A percentile compares a stretch with the other conserved stretches of the same genome.
These are phyloP conservation scores for Oldenlandia corymbosa DNA, from an alignment of 257 asterid species.

Conservation along the genomic window DNA sequence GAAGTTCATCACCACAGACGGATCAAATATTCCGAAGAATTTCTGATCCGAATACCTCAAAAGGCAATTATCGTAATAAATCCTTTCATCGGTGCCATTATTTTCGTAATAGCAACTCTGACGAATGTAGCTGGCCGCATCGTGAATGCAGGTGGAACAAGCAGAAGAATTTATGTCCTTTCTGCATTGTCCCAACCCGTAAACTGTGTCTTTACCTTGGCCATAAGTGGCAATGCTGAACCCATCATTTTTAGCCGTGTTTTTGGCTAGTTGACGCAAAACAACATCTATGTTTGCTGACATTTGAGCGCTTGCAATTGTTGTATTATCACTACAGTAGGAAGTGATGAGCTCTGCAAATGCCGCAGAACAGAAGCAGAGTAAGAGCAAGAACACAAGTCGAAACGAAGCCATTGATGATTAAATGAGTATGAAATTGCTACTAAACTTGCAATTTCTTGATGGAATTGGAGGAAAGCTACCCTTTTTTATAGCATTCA, in stretches of 20 bases:
- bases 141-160: too few relatives aligned
- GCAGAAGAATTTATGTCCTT: slow-evolving; percentile 46
- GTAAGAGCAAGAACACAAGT: slow-evolving; percentile 21
- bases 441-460: too few relatives aligned
- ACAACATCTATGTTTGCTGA: slow-evolving; percentile 35
- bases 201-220: slow-evolving; percentile 21
- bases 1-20: too few relatives aligned
- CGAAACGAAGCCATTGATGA: slow-evolving; percentile 24
- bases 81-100: too few relatives aligned
- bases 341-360: slow-evolving; percentile 34
- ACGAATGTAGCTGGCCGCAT: too few relatives aligned
- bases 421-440: too few relatives aligned
- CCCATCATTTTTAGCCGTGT: slow-evolving; percentile 31
- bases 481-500: not conserved
- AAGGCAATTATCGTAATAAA: too few relatives aligned
- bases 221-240: slow-evolving; percentile 48
- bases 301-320: slow-evolving; percentile 21
- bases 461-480: too few relatives aligned
- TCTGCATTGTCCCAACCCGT: slow-evolving; percentile 80
- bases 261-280: slow-evolving; percentile 33
- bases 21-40: too few relatives aligned
- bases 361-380: slow-evolving; percentile 27
- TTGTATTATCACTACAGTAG: slow-evolving; percentile 31
- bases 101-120: too few relatives aligned
- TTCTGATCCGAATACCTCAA: too few relatives aligned